These are phyloP conservation scores for Yamadazyma oceani DNA, from an alignment of 1,139 yeast species.

Conservation along the genomic window DNA sequence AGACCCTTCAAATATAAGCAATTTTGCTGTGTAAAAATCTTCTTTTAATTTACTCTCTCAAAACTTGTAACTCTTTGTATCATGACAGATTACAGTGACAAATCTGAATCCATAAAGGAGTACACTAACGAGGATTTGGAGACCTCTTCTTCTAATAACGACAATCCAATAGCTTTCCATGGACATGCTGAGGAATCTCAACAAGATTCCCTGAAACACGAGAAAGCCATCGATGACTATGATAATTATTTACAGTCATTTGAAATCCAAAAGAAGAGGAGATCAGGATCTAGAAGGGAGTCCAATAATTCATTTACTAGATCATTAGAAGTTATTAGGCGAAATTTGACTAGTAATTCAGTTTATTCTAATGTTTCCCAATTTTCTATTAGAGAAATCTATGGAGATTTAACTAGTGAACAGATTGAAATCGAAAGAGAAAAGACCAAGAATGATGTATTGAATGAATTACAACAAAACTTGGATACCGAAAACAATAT, in stretches of 20 bases:
- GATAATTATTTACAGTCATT: too few species aligned
- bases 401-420: slow-evolving; percentile 31
- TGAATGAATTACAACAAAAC: slow-evolving; percentile 32
- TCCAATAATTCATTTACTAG: slow-evolving; percentile 14
- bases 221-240: too few species aligned
- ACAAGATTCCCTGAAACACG: too few species aligned
- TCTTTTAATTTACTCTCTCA: background rate
- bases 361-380: slow-evolving; percentile 12
- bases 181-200: slow-evolving; percentile 6
- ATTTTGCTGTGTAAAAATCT: background rate
- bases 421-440: slow-evolving; percentile 37
- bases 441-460: slow-evolving; percentile 37
- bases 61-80: background rate
- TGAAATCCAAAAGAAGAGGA: background rate
- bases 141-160: slow-evolving; percentile 8
- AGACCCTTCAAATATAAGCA: background rate
- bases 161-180: slow-evolving; percentile 11
- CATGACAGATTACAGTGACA: slow-evolving; percentile 1
- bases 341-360: slow-evolving; percentile 14
- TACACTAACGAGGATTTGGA: slow-evolving; percentile 5
- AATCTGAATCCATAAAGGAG: slow-evolving; percentile 1
- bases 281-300: slow-evolving; percentile 9
- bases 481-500: slow-evolving; percentile 8
- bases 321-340: slow-evolving; percentile 14
- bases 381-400: slow-evolving; percentile 34